Evolutionary conservation across 129 eudicot genomes (phyloP), one percentile per base, ranked within the genome.

Genomic region (Heracleum sosnowskyi): DNA sequence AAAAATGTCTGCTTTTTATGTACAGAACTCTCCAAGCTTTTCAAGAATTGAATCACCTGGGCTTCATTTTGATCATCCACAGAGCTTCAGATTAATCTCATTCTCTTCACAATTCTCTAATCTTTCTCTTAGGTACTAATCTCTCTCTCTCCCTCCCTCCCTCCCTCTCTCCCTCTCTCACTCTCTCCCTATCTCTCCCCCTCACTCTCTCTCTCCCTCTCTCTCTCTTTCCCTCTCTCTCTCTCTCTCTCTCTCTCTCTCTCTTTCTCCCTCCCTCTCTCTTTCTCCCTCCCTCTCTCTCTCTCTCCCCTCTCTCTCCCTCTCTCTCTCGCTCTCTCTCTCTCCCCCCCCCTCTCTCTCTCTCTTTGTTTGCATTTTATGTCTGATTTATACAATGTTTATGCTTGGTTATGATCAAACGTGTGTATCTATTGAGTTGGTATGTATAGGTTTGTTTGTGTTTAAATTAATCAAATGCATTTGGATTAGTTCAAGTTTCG

Each of bases 21-120:
- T 11, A 34, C 69, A 45, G 17, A 34, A 8, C 49, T 24, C 69
- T 10, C 68, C 41, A 66, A 78, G 51, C 39, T 60, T 77, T 55
- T 60, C 73, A 24, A 69, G 42, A 35, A 29, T 33, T n/a, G 53
- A 36, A 24, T 69, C 81, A 79, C 2, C 22, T 35, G 41, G 41
- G 15, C 33, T 34, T 42, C 45, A 45, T 2, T 69, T 10, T 11
- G 69, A 79, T 60, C 2, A 10, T 78, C 44, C 60, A 31, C 37
- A 74, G 57, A 26, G 81, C 68, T 46, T 79, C 39, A 79, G 68
- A 79, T 79, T 46, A 46, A 47, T 79, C 49, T 79, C 81, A 42
- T 79, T 79, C 76, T 77, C 80, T 4, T 78, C 75, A 20, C 81
- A 78, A 16, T 6, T 78, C 2, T 31, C 46, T 17, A 66, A 26